A percentile compares a stretch with the other conserved stretches of the same genome.
phyloP scores from a whole-genome alignment of 257 asterid species.

The Fraxinus cuspidata region DNA sequence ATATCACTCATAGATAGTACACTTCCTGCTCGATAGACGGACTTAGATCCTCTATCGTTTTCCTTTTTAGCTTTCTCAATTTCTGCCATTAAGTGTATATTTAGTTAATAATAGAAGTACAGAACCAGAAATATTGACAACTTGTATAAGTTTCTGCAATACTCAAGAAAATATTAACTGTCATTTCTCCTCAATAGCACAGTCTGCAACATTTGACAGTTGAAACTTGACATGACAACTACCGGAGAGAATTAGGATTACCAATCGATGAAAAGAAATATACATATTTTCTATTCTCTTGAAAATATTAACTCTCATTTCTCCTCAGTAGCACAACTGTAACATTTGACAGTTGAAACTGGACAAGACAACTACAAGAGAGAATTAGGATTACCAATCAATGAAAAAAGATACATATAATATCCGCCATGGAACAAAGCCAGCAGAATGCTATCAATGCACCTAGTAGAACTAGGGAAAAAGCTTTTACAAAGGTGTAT shows the following conservation, averaged over 20 bases:
- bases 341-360: neutral
- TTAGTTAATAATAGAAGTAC: conserved; percentile 10
- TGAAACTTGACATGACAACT: conserved; percentile 8
- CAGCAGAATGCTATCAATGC: conserved; percentile 3
- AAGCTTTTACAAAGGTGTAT: conserved; percentile 7
- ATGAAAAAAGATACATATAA: conserved; percentile 3
- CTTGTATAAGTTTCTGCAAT: neutral
- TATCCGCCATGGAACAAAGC: conserved; percentile 1
- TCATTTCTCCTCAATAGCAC: neutral
- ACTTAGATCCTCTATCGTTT: conserved; percentile 54
- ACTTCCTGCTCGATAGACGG: conserved; percentile 56
- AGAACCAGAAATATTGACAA: conserved; percentile 14
- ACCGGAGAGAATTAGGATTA: conserved; percentile 8
- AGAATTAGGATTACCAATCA: conserved; percentile 8
- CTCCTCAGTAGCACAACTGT: neutral
- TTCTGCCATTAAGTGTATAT: conserved; percentile 60
- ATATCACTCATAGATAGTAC: conserved; percentile 81
- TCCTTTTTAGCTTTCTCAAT: conserved; percentile 56
- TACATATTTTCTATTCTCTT: neutral
- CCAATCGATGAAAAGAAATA: conserved; percentile 11
- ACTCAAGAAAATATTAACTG: conserved; percentile 6
- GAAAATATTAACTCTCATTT: conserved; percentile 7
- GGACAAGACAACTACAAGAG: conserved; percentile 13
- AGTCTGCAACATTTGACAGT: neutral
- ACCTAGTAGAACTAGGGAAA: neutral